Evolutionary conservation across 305 asterid species (phyloP), one percentile per base, ranked within the genome.

Genomic region (Andrographis paniculata): DNA sequence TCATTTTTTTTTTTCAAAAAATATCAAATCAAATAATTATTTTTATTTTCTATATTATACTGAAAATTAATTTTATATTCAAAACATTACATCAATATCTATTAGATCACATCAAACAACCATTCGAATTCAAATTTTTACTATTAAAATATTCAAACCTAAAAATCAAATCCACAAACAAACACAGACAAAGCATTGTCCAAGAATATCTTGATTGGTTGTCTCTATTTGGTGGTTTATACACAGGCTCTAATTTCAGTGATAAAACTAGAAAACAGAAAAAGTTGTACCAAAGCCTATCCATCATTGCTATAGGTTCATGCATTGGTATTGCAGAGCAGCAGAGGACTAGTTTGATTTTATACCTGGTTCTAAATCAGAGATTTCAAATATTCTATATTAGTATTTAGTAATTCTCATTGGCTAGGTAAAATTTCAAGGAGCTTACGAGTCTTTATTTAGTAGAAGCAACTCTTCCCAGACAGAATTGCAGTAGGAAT

Each of bases 381-480:
- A 35, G 30, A 30, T 10, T 39, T 22, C 11, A 10, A 4, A 24
- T 24, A 4, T 24, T 4, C 30, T 28, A 51, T 36, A 37, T 37
- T 13, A 13, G 2, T 16, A n/a, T 21, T 46, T 20, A 13, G 0
- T 27, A 50, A 19, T 45, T 33, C 45, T 39, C 33, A 43, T 44
- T 31, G 20, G 46, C 48, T 18, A 45, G 42, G 21, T 22, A 22
- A 46, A 45, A 57, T 35, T 38, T 65, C 47, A 30, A 62, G 64
- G 48, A 57, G 63, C 89, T 69, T 76, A 89, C 98, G 56, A 40
- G 43, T 70, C 71, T 56, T 53, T 68, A 44, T 74, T 76, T 53
- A 38, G 76, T 52, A 68, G 67, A 69, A 89, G 96, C 62, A 70
- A 60, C 71, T 77, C 87, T 78, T 89, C 98, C 98, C 98, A 89